These are phyloP conservation scores for Pseudoperonospora humuli DNA, from an alignment of 352 stramenopile species.

Conservation along the genomic window DNA sequence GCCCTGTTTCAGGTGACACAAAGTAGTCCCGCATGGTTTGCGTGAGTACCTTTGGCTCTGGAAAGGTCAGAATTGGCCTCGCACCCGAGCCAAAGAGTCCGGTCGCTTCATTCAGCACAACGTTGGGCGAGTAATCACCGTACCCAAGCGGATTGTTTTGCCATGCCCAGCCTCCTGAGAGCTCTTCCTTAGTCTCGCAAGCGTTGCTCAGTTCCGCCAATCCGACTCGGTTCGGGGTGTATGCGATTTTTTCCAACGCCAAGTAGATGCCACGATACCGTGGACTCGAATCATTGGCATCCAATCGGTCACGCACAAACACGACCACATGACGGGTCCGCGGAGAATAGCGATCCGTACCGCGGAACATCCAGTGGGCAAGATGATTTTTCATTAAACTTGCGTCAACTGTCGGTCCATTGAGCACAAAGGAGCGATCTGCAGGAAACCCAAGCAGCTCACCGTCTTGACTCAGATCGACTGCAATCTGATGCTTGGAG, in stretches of 20 bases:
- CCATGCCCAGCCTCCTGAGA: slow-evolving; percentile 60
- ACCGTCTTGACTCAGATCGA: slow-evolving; percentile 27
- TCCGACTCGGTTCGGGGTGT: slow-evolving; percentile 46
- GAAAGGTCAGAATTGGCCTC: slow-evolving; percentile 42
- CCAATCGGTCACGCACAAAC: slow-evolving; percentile 35
- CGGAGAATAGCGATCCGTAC: slow-evolving; percentile 51
- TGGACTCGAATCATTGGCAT: slow-evolving; percentile 23
- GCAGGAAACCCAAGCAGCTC: slow-evolving; percentile 38
- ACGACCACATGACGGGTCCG: slow-evolving; percentile 46
- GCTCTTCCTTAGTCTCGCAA: slow-evolving; percentile 27
- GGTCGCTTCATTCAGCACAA: slow-evolving; percentile 50
- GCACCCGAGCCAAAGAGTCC: slow-evolving; percentile 45
- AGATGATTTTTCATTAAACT: slow-evolving; percentile 63
- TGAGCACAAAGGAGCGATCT: slow-evolving; percentile 40
- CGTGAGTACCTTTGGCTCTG: slow-evolving; percentile 30
- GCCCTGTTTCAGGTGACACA: slow-evolving; percentile 36
- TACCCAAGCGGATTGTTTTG: slow-evolving; percentile 50
- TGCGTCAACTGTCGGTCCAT: slow-evolving; percentile 49
- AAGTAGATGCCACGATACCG: slow-evolving; percentile 56
- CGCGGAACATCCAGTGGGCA: slow-evolving; percentile 58
- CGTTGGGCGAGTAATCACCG: slow-evolving; percentile 49
- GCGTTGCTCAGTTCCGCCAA: slow-evolving; percentile 25
- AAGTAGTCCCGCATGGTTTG: slow-evolving; percentile 65
- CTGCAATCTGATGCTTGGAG: slow-evolving; percentile 40
- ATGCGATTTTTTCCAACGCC: slow-evolving; percentile 51